Conservation (phyloP, 2,329 filamentous ascomycete genomes). For the Furcasterigmium sp. region DNA sequence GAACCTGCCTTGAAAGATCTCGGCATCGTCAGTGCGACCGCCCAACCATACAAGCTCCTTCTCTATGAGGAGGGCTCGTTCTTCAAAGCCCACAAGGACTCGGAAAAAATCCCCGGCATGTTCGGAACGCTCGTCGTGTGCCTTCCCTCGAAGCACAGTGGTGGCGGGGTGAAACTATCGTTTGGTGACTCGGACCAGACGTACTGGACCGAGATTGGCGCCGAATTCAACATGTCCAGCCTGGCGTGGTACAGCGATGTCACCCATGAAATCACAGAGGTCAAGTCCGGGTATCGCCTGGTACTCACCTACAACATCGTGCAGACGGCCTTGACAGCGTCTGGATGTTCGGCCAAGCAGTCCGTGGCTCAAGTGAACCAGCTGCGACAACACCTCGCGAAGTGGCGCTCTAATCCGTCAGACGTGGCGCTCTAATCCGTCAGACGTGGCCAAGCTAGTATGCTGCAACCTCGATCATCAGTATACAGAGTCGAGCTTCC, state of each 20-base stretch:
- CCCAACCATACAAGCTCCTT: conserved; percentile 40
- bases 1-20: conserved; percentile 19
- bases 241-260: conserved; percentile 46
- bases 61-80: conserved; percentile 45
- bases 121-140: conserved; percentile 44
- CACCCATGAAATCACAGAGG: conserved; percentile 41
- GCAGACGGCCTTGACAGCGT: too few species aligned
- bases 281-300: conserved; percentile 41
- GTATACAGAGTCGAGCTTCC: conserved; percentile 25
- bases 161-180: conserved; percentile 35
- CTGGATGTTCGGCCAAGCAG: too few species aligned
- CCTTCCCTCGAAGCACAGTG: conserved; percentile 41
- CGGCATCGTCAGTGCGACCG: conserved; percentile 25
- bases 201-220: conserved; percentile 7
- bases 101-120: conserved; percentile 39
- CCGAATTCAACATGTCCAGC: not conserved
- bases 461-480: conserved; percentile 26
- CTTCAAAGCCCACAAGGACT: conserved; percentile 41
- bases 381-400: not conserved
- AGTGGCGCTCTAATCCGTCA: not conserved
- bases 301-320: conserved; percentile 48
- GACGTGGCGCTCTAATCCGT: not conserved
- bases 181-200: conserved; percentile 9
- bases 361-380: too few species aligned
- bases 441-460: conserved; percentile 4